Evolutionary conservation across 306 rosid genomes (phyloP).

Genomic region (Vigna radiata): DNA sequence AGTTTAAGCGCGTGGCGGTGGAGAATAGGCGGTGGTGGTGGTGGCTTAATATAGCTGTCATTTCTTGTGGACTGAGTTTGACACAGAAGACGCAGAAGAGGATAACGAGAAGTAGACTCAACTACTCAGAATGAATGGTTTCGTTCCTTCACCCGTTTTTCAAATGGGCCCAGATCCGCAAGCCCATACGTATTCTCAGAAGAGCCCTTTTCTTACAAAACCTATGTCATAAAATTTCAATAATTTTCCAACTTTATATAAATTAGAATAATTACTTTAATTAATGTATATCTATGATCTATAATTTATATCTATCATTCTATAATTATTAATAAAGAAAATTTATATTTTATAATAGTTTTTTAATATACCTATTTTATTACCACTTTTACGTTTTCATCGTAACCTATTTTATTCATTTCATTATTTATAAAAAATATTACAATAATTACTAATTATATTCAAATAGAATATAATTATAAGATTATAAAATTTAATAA

Average conservation of each 20-base stretch:
- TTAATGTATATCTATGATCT: no score
- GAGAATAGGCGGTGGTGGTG: constrained; percentile 36
- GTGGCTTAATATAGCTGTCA: constrained; percentile 48
- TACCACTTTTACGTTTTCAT: no score
- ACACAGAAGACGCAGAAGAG: constrained; percentile 3
- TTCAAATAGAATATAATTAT: no score
- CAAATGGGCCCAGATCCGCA: neutral
- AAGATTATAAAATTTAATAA: no score
- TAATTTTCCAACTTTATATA: no score
- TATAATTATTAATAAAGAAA: no score
- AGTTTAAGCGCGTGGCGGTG: constrained; percentile 39
- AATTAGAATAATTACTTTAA: neutral
- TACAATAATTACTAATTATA: no score
- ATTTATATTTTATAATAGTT: no score
- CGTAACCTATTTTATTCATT: no score
- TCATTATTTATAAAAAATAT: no score
- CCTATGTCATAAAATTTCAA: neutral
- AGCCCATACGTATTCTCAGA: neutral
- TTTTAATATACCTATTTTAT: no score
- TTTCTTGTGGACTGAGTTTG: constrained; percentile 13
- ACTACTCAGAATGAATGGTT: neutral
- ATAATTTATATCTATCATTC: no score
- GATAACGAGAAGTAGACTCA: constrained; percentile 40
- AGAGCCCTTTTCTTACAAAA: neutral
- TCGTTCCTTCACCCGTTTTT: neutral